Evolutionary conservation across 2,329 filamentous ascomycete species (phyloP), one percentile per base, ranked within the genome.

Genomic region (Arachnopeziza araneosa): DNA sequence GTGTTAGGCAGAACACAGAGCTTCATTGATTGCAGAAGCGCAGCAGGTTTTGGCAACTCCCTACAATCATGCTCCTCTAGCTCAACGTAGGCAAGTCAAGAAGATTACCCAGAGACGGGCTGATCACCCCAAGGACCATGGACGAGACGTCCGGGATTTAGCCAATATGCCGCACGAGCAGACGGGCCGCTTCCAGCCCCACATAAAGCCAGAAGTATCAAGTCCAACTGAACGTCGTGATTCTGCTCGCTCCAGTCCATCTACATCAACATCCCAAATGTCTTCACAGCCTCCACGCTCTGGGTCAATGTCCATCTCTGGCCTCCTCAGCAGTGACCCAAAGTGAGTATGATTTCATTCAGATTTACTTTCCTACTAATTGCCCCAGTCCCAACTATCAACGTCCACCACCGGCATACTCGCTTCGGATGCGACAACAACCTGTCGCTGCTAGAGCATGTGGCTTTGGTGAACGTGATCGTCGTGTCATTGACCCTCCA

Each of bases 401-500:
- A 49, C 54, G 56, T 3, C 36, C 60, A 9, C 50, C 57, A 10
- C 63, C 64, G 6, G 63, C 44, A 19, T 68, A 67, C 53, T 65
- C 55, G 2, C 64, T 90, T 59, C 77, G 73, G 52, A 84, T 93
- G 63, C 86, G 90, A 55, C 90, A 95, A 72, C 90, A 93, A 69
- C 90, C 90, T 9, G 79, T 85, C 21, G 89, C 89, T 1, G 90
- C 90, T 57, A 81, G 90, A 66, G 90, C 89, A 50, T 95, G 90
- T 69, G 90, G 90, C 1, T 93, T 92, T 71, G 90, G 90, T 62
- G 90, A 93, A 74, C 81, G 90, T 64, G 90, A 95, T 70, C 83
- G 90, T 49, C 83, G 90, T 63, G 89, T 92, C 19, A 90, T 95
- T 64, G 90, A 95, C 70, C 90, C 90, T 50, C 90, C 90, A 1